A percentile compares a stretch with the other conserved stretches of the same genome.
Evolutionary conservation across 1,284 basidiomycete genomes (phyloP).

Genomic region (Farysia itapuensis): DNA sequence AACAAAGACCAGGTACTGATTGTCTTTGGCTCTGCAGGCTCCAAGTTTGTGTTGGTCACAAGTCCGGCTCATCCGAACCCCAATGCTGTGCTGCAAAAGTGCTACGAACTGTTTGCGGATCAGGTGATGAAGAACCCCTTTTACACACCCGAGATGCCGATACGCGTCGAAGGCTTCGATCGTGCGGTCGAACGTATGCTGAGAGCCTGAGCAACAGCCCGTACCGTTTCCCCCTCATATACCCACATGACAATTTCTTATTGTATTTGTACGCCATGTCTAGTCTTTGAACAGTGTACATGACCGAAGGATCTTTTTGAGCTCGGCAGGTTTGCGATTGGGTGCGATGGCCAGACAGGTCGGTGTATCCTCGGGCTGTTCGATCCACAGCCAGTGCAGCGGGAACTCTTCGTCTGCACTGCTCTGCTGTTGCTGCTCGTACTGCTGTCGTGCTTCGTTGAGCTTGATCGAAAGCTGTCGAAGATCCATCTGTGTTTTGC

Average conservation of each 20-base stretch:
- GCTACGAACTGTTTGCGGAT: conserved; percentile 88
- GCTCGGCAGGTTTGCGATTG: conserved; percentile 62
- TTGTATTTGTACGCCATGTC: conserved; percentile 8
- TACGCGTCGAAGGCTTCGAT: conserved; percentile 87
- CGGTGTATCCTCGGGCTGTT: conserved; percentile 65
- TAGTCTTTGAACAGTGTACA: conserved; percentile 62
- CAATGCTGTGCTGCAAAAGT: conserved; percentile 65
- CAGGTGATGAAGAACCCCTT: conserved; percentile 99
- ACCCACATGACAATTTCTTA: not conserved
- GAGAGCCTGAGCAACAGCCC: conserved; percentile 3
- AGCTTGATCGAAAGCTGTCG: conserved; percentile 52
- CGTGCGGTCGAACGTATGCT: conserved; percentile 60
- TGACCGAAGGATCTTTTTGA: conserved; percentile 62
- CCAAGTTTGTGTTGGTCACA: conserved; percentile 92
- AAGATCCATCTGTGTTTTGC: conserved; percentile 38
- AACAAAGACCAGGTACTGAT: not conserved
- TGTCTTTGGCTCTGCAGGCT: conserved; percentile 69
- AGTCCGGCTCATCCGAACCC: conserved; percentile 72
- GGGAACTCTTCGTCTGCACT: conserved; percentile 38
- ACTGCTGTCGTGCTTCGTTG: conserved; percentile 18
- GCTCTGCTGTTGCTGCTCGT: conserved; percentile 8
- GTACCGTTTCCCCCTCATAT: not conserved
- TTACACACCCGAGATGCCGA: conserved; percentile 98
- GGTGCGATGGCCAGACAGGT: conserved; percentile 67
- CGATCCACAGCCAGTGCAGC: conserved; percentile 65